These are phyloP conservation scores for Trichoderma sp. DNA, from an alignment of 2,329 filamentous ascomycete species.

Conservation along the genomic window DNA sequence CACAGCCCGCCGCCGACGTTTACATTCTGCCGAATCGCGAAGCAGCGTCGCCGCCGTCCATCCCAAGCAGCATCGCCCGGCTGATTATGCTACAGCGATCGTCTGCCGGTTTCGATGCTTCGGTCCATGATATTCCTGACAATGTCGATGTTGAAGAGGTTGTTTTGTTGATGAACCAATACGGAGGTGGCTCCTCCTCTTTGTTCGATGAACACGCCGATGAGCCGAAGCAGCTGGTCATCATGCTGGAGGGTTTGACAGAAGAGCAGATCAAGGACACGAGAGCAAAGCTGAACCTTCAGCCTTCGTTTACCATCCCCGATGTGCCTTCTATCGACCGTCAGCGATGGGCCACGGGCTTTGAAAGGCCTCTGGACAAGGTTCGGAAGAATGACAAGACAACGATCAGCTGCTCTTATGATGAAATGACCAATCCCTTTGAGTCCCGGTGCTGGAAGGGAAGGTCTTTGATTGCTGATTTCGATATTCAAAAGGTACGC, in stretches of 20 bases:
- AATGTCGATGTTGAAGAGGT: conserved; percentile 44
- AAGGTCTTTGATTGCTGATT: conserved; percentile 42
- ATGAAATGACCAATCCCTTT: conserved; percentile 41
- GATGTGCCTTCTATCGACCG: conserved; percentile 44
- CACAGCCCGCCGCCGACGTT: conserved; percentile 46
- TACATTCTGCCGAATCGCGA: conserved; percentile 47
- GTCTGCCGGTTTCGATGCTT: conserved; percentile 45
- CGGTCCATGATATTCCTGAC: conserved; percentile 45
- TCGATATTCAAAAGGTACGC: conserved; percentile 43
- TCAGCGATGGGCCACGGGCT: conserved; percentile 41
- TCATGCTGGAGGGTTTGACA: conserved; percentile 57
- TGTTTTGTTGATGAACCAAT: conserved; percentile 56
- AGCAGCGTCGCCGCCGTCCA: conserved; percentile 35
- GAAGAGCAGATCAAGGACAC: conserved; percentile 44
- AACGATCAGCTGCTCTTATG: conserved; percentile 34
- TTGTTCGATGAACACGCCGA: conserved; percentile 45
- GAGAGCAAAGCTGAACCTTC: conserved; percentile 34
- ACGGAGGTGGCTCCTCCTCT: conserved; percentile 50
- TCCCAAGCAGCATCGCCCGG: conserved; percentile 53
- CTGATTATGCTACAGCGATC: conserved; percentile 59
- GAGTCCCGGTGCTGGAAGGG: conserved; percentile 45
- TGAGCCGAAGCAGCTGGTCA: conserved; percentile 52
- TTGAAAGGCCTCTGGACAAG: conserved; percentile 41
- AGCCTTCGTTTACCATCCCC: conserved; percentile 48
- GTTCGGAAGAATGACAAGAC: conserved; percentile 32